These are phyloP conservation scores for Taphrina populina DNA, from an alignment of 1,139 yeast species.

Conservation along the genomic window DNA sequence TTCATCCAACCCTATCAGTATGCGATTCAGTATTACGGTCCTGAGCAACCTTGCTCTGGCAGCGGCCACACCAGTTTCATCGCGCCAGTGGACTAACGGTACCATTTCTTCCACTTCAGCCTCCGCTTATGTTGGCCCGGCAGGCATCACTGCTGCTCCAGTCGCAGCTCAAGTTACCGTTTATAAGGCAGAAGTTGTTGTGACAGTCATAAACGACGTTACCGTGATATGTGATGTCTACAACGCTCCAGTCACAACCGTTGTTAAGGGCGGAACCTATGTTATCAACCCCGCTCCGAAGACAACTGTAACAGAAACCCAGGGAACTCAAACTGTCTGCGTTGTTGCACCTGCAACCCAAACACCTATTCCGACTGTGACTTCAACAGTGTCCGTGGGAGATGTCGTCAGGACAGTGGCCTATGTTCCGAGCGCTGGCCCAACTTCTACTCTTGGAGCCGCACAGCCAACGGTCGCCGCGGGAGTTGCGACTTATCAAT, in stretches of 20 bases:
- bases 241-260: constrained; percentile 5
- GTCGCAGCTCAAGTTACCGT: no score
- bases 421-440: constrained; percentile 6
- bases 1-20: background rate
- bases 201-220: background rate
- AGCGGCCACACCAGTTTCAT: constrained; percentile 6
- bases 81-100: no score
- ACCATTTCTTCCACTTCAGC: no score
- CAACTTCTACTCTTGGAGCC: background rate
- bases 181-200: constrained; percentile 9
- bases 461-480: constrained; percentile 3
- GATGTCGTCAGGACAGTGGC: background rate
- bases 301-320: constrained; percentile 3
- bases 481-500: constrained; percentile 1
- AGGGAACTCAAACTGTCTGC: background rate
- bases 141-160: no score
- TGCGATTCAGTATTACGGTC: background rate
- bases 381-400: constrained; percentile 1
- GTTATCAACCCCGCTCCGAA: background rate
- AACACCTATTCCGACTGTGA: constrained; percentile 6
- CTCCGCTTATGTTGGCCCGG: no score
- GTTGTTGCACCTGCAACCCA: background rate
- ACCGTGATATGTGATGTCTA: constrained; percentile 1
- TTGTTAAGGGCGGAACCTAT: background rate
- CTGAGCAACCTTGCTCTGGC: background rate